Percentiles rank a stretch among this genome's conserved stretches.
phyloP scores from a whole-genome alignment of 495 filamentous ascomycete species.

The Cenococcum geophilum region DNA sequence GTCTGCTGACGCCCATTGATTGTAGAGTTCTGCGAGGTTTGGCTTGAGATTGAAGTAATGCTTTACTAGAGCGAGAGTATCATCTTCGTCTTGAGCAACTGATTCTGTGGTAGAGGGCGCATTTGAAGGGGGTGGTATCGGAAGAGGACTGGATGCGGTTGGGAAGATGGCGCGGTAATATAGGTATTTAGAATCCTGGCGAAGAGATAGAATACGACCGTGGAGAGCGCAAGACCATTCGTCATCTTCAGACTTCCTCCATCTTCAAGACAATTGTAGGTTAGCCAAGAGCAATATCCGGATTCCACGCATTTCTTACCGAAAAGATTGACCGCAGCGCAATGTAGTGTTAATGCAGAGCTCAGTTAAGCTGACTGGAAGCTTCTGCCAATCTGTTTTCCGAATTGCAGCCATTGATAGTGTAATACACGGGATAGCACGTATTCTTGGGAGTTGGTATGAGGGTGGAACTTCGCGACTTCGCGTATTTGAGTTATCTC shows the following conservation, averaged over 20 bases:
- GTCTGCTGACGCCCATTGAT: constrained; percentile 80
- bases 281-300: constrained; percentile 2
- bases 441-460: not conserved
- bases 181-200: constrained; percentile 70
- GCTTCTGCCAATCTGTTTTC: constrained; percentile 64
- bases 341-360: constrained; percentile 87
- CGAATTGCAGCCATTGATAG: constrained; percentile 21
- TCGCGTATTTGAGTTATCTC: too few species aligned
- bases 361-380: constrained; percentile 72
- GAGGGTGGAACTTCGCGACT: too few species aligned
- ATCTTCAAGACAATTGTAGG: constrained; percentile 47
- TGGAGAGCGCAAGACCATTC: constrained; percentile 89
- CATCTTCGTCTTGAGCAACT: constrained; percentile 37
- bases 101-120: constrained; percentile 24
- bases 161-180: constrained; percentile 73
- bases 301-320: constrained; percentile 38
- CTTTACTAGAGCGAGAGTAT: constrained; percentile 60
- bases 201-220: constrained; percentile 76
- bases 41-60: constrained; percentile 78
- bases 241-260: constrained; percentile 69
- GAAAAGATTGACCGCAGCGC: constrained; percentile 85
- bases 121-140: constrained; percentile 39
- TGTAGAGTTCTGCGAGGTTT: constrained; percentile 68
- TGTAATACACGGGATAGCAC: not conserved
- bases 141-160: constrained; percentile 28